Evolutionary conservation across 78 protist species (phyloP), one percentile per base, ranked within the genome.

Genomic region (Dictyostelium firmibasis): DNA sequence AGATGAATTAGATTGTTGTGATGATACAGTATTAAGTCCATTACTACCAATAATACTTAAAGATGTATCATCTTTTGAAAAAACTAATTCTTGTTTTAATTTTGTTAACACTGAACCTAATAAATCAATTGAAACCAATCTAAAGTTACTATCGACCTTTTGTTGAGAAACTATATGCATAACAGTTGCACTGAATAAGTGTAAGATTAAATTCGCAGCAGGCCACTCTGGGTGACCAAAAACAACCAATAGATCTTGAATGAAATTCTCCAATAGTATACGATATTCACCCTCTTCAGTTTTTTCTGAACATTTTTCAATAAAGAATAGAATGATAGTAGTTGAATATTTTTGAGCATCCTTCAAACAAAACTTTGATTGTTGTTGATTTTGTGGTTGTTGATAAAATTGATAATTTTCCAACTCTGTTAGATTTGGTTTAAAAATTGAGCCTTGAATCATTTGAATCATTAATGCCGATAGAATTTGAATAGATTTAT

Each of bases 171-270:
- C 35, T 2, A 89, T 35, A 4, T 67, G 67, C 33, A 83, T 41
- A 6, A 81, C 35, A 1, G 94, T 50, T 1, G 38, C 94, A 27
- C 83, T 31, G 18, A 89, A 67, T 7, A 89, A 31, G n/a, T 81
- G 94, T 6, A 89, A n/a, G 4, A 89, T 33, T 43, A 89, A 29
- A 47, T 35, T 69, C 23, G 94, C 43, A 31, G 85, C 94, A 20
- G 94, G 84, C 94, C 94, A 89, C 29, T 89, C 94, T 33, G 94
- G 94, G 4, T 47, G n/a, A 69, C 81, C 83, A 6, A 89, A 20
- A 6, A 89, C 62, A 27, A 75, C 50, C 14, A 89, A 33, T 11
- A 89, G 53, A 81, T 89, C 94, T 41, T 81, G 78, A 43, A 89
- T 60, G 31, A 89, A 89, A 36, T 81, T 89, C 31, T 89, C 94